A percentile compares a stretch with the other conserved stretches of the same genome.
phyloP scores from a whole-genome alignment of 768 basidiomycete species.

The Mycena polygramma region DNA sequence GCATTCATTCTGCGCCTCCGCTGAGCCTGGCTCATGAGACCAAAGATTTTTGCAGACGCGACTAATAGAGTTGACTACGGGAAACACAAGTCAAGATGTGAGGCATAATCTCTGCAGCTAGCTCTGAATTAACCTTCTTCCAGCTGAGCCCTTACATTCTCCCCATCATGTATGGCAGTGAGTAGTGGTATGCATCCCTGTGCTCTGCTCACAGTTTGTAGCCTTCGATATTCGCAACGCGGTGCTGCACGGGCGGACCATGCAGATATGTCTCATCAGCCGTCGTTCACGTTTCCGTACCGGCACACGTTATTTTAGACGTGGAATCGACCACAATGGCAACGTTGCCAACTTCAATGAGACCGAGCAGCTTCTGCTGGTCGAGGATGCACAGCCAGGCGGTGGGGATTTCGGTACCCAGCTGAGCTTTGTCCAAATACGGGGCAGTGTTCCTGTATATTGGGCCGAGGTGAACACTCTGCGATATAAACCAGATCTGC shows the following conservation, averaged over 20 bases:
- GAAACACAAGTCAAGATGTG: constrained; percentile 74
- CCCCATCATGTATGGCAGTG: constrained; percentile 95
- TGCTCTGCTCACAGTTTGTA: constrained; percentile 47
- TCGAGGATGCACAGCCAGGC: constrained; percentile 65
- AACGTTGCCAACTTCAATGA: constrained; percentile 98
- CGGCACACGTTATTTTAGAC: constrained; percentile 96
- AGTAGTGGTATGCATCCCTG: constrained; percentile 49
- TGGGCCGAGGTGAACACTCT: constrained; percentile 98
- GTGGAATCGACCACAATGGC: constrained; percentile 90
- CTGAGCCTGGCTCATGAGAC: constrained; percentile 74
- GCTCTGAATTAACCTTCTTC: constrained; percentile 30
- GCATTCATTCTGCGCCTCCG: constrained; percentile 52
- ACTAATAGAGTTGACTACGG: constrained; percentile 55
- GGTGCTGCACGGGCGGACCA: constrained; percentile 80
- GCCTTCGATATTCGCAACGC: constrained; percentile 89
- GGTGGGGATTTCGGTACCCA: constrained; percentile 67
- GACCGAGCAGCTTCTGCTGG: constrained; percentile 92
- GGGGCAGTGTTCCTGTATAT: constrained; percentile 94
- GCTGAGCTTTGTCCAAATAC: constrained; percentile 92
- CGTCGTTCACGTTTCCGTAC: constrained; percentile 95
- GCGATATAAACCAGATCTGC: constrained; percentile 95
- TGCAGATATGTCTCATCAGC: constrained; percentile 91
- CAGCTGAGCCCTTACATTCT: constrained; percentile 92
- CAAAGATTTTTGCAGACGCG: constrained; percentile 55
- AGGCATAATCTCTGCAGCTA: constrained; percentile 43